phyloP scores from a whole-genome alignment of 495 filamentous ascomycete species.

The Thozetella sp. region DNA sequence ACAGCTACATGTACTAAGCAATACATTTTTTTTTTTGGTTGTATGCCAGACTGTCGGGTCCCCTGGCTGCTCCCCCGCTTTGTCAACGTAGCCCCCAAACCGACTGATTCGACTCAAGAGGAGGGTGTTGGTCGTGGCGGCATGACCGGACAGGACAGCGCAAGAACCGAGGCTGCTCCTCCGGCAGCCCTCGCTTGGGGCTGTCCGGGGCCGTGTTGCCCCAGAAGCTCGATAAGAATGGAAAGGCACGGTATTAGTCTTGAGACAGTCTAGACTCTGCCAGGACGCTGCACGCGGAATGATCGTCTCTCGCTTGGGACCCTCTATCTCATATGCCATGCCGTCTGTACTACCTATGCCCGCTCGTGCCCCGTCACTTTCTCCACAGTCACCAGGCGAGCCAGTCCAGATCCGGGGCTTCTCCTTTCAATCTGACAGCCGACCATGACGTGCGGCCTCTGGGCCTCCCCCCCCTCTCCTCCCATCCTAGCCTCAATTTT shows the following conservation, averaged over 20 bases:
- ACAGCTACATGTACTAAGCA: not conserved
- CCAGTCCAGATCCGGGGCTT: not conserved
- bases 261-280: not conserved
- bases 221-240: slow-evolving; percentile 36
- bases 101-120: not conserved
- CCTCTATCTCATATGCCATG: not conserved
- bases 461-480: too few species aligned
- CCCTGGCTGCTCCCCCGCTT: not conserved
- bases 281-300: not conserved
- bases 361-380: not conserved
- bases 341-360: not conserved
- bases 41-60: slow-evolving; percentile 1
- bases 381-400: not conserved
- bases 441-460: not conserved
- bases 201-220: too few species aligned
- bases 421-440: not conserved
- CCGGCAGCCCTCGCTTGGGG: too few species aligned
- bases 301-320: not conserved
- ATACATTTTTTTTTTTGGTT: not conserved
- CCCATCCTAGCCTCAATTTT: slow-evolving; percentile 2
- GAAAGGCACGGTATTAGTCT: not conserved
- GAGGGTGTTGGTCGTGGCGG: too few species aligned
- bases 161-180: too few species aligned
- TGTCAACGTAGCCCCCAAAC: not conserved
- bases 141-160: too few species aligned